Evolutionary conservation across 2,329 filamentous ascomycete species (phyloP), one percentile per base, ranked within the genome.

Genomic region (Cyclaneusma minus): DNA sequence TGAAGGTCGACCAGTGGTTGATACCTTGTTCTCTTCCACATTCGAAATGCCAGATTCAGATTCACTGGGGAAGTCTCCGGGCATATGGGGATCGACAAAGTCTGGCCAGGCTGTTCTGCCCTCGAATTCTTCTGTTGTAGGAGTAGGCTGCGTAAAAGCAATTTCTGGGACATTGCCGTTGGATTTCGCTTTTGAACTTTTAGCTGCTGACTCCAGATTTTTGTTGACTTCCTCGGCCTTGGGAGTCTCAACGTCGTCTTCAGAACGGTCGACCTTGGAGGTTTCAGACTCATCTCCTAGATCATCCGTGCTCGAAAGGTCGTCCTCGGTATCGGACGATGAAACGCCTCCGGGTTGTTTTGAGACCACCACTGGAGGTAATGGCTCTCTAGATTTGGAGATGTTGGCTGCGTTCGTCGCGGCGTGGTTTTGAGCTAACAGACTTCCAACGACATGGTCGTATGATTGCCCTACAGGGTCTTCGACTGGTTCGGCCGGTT

Each of bases 381-480:
- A 47, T 10, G 80, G 77, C 34, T 79, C 68, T 27, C 66, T 57
- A 34, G 60, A 61, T 37, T 60, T 60, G 6, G 64, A 65, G 8
- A 60, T 68, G 31, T 71, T 70, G 14, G 66, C 62, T 24, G 55
- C 54, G 31, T 64, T 62, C 33, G 60, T 65, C 3, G 56, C 49
- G 4, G 54, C 55, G 24, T 63, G 55, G 26, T 76, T 68, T 22
- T 66, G 60, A 5, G 55, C 44, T 9, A 78, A 37, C 4, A 75
- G 48, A 4, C 57, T 53, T 3, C 67, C 74, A 28, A 74, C 49
- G 3, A 56, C 61, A 36, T 67, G 58, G 38, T 81, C 75, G 32
- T 52, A 70, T 3, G 74, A 77, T 21, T 56, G 50, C 5, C 44
- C 44, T 9, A 41, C 22, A 10, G 35, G 37, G 27, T 30, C 42